Evolutionary conservation across 495 filamentous ascomycete genomes (phyloP).

Genomic region (Hyaloscypha bicolor): DNA sequence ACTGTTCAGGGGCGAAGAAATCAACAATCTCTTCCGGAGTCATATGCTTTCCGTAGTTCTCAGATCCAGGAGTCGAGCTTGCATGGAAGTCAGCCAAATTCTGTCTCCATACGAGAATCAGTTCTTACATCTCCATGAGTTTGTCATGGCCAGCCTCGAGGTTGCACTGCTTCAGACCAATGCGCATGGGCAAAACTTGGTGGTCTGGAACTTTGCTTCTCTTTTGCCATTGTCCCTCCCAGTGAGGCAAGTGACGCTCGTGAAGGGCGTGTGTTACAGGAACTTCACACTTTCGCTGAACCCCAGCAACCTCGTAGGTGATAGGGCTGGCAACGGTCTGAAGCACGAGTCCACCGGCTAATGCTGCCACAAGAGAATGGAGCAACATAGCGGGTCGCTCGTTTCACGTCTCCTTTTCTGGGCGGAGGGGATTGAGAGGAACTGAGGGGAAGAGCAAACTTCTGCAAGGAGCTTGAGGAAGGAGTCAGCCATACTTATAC

Average conservation of each 20-base stretch:
- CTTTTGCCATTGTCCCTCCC: slow-evolving; percentile 26
- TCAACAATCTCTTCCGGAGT: slow-evolving; percentile 29
- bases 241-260: slow-evolving; percentile 38
- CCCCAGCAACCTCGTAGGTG: slow-evolving; percentile 7
- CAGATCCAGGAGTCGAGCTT: slow-evolving; percentile 26
- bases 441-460: background rate
- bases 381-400: slow-evolving; percentile 30
- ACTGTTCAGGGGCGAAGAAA: slow-evolving; percentile 28
- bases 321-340: slow-evolving; percentile 31
- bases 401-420: slow-evolving; percentile 1
- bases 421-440: background rate
- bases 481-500: slow-evolving; percentile 1
- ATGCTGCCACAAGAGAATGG: slow-evolving; percentile 29
- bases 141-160: slow-evolving; percentile 53
- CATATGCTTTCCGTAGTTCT: slow-evolving; percentile 33
- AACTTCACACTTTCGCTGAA: slow-evolving; percentile 30
- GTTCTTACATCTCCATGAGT: slow-evolving; percentile 49
- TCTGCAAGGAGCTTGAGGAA: background rate
- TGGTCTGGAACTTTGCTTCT: slow-evolving; percentile 20
- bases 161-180: slow-evolving; percentile 56
- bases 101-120: background rate
- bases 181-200: slow-evolving; percentile 41
- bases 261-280: slow-evolving; percentile 37
- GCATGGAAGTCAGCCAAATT: background rate
- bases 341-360: slow-evolving; percentile 32